Base-by-base conservation (phyloP, 768 basidiomycete species). In the Tricholoma saponaceum region DNA sequence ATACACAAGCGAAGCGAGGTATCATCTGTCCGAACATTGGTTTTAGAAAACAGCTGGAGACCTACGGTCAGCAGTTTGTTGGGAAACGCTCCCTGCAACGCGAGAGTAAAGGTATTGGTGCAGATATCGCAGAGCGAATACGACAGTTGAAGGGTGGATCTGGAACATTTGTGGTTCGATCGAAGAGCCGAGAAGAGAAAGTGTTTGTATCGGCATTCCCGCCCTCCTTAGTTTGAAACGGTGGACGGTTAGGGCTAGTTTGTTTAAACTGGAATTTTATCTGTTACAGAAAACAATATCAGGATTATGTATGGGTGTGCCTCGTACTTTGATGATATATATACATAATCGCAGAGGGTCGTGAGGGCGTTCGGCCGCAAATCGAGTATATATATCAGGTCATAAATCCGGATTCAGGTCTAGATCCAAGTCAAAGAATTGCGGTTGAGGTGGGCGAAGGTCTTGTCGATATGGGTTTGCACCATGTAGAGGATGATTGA, bases 321-420 rank as follows among this genome's bases (percentile, higher is more conserved):
- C 25, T 23, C 4, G 25, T 23, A 46, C n/a, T 12, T 46, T 23
- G 23, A 16, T 16, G n/a, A n/a, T n/a, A n/a, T n/a, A n/a, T n/a
- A n/a, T n/a, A n/a, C n/a, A n/a, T n/a, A 16, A 20, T 25, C 20
- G 18, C 18, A 18, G 18, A 43, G 9, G 7, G 41, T 43, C n/a
- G n/a, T n/a, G n/a, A n/a, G n/a, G n/a, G n/a, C n/a, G n/a, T n/a
- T 6, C 18, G 1, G 6, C 41, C 18, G 9, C 41, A 22, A 43
- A 43, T 6, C 39, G n/a, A 33, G 4, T 10, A 46, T 51, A 22
- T n/a, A 18, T 23, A 25, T 30, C 30, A 13, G 7, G 44, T 62
- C 57, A 90, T 56, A 92, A 66, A 70, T 93, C 91, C 1, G 90
- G 91, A 65, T 93, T 93, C 56, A 93, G 77, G 68, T 93, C 92